Evolutionary conservation across 441 rosid genomes (phyloP).

Genomic region (Manihot esculenta): DNA sequence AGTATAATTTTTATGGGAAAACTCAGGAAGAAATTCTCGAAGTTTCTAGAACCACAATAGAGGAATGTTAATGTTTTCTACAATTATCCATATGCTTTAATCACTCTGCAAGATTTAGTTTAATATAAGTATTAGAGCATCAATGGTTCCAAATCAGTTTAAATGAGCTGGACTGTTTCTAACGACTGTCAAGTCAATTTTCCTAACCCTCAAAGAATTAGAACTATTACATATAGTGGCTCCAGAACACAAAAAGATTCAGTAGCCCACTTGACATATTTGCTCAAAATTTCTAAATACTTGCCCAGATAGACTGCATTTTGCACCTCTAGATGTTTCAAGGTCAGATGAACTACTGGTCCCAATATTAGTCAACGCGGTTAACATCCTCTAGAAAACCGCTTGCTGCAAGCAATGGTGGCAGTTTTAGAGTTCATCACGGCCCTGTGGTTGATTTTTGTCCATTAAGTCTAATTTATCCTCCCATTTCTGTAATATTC

Average conservation of each 20-base stretch:
- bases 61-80: constrained; percentile 1
- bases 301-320: constrained; percentile 12
- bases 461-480: constrained; percentile 65
- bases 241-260: constrained; percentile 13
- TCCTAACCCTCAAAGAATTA: constrained; percentile 10
- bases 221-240: neutral
- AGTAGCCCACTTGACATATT: neutral
- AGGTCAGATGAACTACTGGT: neutral
- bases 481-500: constrained; percentile 59
- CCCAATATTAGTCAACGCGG: neutral
- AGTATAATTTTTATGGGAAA: too few relatives aligned
- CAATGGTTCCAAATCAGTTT: constrained; percentile 1
- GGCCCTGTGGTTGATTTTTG: constrained; percentile 53
- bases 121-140: neutral
- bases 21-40: too few relatives aligned
- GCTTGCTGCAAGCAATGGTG: neutral
- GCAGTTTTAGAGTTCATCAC: constrained; percentile 66
- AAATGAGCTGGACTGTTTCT: constrained; percentile 1
- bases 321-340: constrained; percentile 16
- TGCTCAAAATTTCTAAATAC: constrained; percentile 4
- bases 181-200: neutral
- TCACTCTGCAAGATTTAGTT: neutral
- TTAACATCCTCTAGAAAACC: constrained; percentile 22
- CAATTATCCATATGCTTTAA: neutral
- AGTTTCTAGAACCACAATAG: neutral